These are phyloP conservation scores for Pluteus cervinus DNA, from an alignment of 768 basidiomycete genomes.

Conservation along the genomic window DNA sequence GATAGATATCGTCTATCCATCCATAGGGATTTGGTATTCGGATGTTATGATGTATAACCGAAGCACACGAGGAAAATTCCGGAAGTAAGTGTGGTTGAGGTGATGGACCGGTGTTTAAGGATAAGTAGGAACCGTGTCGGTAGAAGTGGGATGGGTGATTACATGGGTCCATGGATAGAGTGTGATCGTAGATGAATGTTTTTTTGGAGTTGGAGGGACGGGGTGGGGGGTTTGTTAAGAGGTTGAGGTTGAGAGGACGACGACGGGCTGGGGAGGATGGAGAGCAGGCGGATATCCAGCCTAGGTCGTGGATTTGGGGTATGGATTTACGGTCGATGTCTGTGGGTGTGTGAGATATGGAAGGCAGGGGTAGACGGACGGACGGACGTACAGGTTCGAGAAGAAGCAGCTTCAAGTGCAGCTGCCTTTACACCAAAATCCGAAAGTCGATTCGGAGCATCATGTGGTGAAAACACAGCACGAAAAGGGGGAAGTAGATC, in stretches of 20 bases:
- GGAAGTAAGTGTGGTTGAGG: slow-evolving; percentile 40
- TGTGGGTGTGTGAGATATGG: slow-evolving; percentile 3
- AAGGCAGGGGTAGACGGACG: not conserved
- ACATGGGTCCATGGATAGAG: slow-evolving; percentile 44
- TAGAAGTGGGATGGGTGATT: slow-evolving; percentile 36
- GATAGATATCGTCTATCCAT: slow-evolving; percentile 37
- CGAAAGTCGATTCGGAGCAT: slow-evolving; percentile 32
- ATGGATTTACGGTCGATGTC: slow-evolving; percentile 23
- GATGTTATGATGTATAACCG: slow-evolving; percentile 50
- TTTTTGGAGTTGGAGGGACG: slow-evolving; percentile 23
- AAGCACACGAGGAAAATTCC: slow-evolving; percentile 46
- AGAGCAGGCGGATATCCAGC: slow-evolving; percentile 36
- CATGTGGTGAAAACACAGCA: slow-evolving; percentile 39
- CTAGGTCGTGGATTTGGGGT: slow-evolving; percentile 23
- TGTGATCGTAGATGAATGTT: slow-evolving; percentile 46
- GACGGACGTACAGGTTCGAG: slow-evolving; percentile 17
- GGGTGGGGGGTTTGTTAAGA: slow-evolving; percentile 25
- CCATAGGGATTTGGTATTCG: slow-evolving; percentile 40
- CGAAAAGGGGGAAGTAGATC: slow-evolving; percentile 38
- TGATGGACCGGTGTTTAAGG: slow-evolving; percentile 37
- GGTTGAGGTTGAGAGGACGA: slow-evolving; percentile 26
- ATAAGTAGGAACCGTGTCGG: slow-evolving; percentile 49
- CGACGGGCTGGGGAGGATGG: slow-evolving; percentile 31
- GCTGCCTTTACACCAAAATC: slow-evolving; percentile 26
- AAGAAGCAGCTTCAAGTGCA: slow-evolving; percentile 20